These are phyloP conservation scores for Volvox carteri DNA, from an alignment of 163 green algal species.

Conservation along the genomic window DNA sequence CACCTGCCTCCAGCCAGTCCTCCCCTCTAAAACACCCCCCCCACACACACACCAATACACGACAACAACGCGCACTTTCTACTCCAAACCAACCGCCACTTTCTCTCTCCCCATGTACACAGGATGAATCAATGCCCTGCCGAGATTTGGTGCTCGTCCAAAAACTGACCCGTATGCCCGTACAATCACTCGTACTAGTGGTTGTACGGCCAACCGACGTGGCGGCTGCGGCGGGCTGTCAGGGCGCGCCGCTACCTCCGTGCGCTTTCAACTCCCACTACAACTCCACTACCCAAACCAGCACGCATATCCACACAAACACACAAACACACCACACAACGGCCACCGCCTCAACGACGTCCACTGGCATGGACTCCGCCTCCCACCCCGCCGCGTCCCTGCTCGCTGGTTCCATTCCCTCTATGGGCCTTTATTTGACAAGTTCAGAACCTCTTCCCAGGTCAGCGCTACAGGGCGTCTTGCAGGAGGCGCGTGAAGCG, in stretches of 20 bases:
- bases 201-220: conserved; percentile 9
- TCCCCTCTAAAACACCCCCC: no score
- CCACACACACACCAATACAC: no score
- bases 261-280: no score
- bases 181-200: conserved; percentile 44
- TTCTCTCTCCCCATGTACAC: no score
- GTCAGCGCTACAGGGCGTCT: neutral
- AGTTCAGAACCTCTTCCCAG: neutral
- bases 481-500: conserved; percentile 13
- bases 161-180: conserved; percentile 32
- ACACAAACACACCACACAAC: neutral
- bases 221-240: neutral
- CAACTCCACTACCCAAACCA: no score
- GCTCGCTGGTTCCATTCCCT: neutral
- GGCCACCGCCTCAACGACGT: neutral
- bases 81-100: no score
- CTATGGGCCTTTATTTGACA: conserved; percentile 22
- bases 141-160: conserved; percentile 38
- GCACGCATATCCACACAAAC: neutral
- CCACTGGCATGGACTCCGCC: neutral
- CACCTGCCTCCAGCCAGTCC: no score
- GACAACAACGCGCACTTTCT: no score
- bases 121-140: conserved; percentile 43
- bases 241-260: no score
- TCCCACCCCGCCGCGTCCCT: neutral